Evolutionary conservation across 2,329 filamentous ascomycete genomes (phyloP).

Genomic region (Fusarium setosum): DNA sequence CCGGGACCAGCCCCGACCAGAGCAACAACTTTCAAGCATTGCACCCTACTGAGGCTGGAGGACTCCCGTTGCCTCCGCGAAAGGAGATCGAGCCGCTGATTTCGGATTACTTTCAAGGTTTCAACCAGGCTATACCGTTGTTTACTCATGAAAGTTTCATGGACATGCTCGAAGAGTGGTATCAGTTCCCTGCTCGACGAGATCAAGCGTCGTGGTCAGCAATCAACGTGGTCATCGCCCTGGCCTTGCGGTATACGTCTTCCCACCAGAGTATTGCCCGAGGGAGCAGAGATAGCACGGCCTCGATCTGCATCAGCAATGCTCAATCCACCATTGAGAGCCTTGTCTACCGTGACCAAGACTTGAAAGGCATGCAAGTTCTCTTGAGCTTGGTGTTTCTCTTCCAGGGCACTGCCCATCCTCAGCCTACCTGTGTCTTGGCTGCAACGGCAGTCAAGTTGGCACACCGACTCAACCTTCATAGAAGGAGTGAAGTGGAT

Average conservation of each 20-base stretch:
- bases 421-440: neutral
- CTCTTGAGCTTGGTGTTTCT: constrained; percentile 1
- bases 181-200: neutral
- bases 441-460: constrained; percentile 20
- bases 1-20: neutral
- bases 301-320: neutral
- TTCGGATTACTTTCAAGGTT: neutral
- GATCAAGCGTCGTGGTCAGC: neutral
- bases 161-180: neutral
- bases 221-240: constrained; percentile 19
- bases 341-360: neutral
- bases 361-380: constrained; percentile 7
- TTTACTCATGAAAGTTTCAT: neutral
- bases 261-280: neutral
- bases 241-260: neutral
- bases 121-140: neutral
- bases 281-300: neutral
- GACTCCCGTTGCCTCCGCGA: neutral
- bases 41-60: neutral
- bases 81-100: neutral
- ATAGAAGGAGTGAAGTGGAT: neutral
- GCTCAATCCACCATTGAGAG: constrained; percentile 8
- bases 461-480: neutral
- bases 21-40: no score
- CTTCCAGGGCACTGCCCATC: neutral